These are phyloP conservation scores for Fusarium liriodendri DNA, from an alignment of 2,329 filamentous ascomycete species.

Conservation along the genomic window DNA sequence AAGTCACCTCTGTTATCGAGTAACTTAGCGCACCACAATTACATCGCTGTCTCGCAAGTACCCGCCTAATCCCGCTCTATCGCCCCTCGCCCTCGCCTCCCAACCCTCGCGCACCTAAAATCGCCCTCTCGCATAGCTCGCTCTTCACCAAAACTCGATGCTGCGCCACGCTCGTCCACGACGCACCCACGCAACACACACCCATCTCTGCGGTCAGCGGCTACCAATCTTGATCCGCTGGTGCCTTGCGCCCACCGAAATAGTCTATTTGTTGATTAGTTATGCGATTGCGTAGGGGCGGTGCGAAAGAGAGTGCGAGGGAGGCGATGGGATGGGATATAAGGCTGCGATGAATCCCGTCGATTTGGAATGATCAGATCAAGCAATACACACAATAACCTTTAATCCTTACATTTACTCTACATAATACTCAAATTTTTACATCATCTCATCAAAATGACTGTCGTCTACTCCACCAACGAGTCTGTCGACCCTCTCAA, in stretches of 20 bases:
- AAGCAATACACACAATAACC: neutral
- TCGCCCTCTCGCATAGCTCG: neutral
- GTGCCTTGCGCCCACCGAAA: neutral
- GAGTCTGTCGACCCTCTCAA: slow-evolving; percentile 37
- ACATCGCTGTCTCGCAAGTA: neutral
- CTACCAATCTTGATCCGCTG: neutral
- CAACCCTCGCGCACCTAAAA: neutral
- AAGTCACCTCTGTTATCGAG: neutral
- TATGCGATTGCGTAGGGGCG: slow-evolving; percentile 18
- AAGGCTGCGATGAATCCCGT: slow-evolving; percentile 14
- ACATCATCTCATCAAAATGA: slow-evolving; percentile 22
- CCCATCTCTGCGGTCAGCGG: slow-evolving; percentile 6
- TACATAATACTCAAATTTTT: neutral
- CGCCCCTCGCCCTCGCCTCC: slow-evolving; percentile 4
- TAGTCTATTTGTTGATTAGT: neutral
- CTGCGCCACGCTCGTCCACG: slow-evolving; percentile 33
- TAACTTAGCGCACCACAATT: neutral
- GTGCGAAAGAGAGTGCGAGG: slow-evolving; percentile 27
- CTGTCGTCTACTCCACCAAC: slow-evolving; percentile 25
- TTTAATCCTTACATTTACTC: neutral
- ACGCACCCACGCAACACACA: slow-evolving; percentile 23
- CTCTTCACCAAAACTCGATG: neutral
- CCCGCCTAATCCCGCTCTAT: neutral
- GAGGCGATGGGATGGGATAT: slow-evolving; percentile 16
- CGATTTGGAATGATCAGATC: neutral